phyloP scores from a whole-genome alignment of 306 rosid genomes.

The Ceratonia siliqua region DNA sequence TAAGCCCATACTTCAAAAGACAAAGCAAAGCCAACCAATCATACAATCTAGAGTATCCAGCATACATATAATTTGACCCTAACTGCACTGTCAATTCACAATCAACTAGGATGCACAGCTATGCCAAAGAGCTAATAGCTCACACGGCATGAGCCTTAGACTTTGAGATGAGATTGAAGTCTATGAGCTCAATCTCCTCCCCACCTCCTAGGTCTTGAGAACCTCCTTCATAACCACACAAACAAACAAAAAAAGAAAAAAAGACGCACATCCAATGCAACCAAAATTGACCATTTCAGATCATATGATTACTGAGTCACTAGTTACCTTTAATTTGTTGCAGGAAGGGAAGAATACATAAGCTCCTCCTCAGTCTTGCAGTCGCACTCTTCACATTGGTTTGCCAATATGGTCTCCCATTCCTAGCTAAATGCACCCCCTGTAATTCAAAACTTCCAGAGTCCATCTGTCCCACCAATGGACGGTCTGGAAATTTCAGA shows the following conservation, averaged over 20 bases:
- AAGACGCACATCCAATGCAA: too few species aligned
- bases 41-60: conserved; percentile 1
- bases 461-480: conserved; percentile 72
- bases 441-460: conserved; percentile 58
- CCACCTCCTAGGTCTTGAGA: too few species aligned
- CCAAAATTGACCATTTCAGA: not conserved
- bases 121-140: too few species aligned
- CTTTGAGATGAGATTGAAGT: too few species aligned
- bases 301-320: too few species aligned
- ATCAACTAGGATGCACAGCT: too few species aligned
- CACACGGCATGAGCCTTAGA: too few species aligned
- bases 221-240: too few species aligned
- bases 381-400: conserved; percentile 73
- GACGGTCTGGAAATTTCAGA: conserved; percentile 85
- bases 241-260: too few species aligned
- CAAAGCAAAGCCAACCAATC: conserved; percentile 1
- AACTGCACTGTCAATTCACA: not conserved
- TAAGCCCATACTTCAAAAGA: not conserved
- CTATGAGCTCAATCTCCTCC: too few species aligned
- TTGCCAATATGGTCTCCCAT: conserved; percentile 83
- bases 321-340: conserved; percentile 28
- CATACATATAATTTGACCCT: conserved; percentile 2
- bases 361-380: conserved; percentile 64
- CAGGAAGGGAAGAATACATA: conserved; percentile 86
- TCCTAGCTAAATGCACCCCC: conserved; percentile 67